Conservation (phyloP, 2,329 filamentous ascomycete species). For the Alternaria dauci region DNA sequence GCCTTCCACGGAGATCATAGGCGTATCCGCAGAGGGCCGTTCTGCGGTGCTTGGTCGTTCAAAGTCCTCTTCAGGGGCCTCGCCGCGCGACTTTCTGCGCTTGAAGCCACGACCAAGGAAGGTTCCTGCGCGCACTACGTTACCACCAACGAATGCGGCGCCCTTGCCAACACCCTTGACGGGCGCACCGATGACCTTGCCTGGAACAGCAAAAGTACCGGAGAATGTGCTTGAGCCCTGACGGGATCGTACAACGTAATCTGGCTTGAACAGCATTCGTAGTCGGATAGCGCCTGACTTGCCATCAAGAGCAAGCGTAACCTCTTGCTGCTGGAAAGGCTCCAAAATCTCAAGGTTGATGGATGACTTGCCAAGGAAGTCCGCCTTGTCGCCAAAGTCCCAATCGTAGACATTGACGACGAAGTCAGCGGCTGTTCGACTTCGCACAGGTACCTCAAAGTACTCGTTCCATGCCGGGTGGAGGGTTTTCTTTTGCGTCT, state of each 20-base stretch:
- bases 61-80: slow-evolving; percentile 50
- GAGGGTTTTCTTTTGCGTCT: slow-evolving; percentile 95
- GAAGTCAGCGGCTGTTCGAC: slow-evolving; percentile 85
- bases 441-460: slow-evolving; percentile 85
- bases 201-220: slow-evolving; percentile 85
- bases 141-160: slow-evolving; percentile 73
- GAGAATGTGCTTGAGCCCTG: slow-evolving; percentile 94
- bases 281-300: slow-evolving; percentile 86
- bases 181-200: slow-evolving; percentile 92
- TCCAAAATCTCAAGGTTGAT: slow-evolving; percentile 83
- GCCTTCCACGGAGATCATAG: slow-evolving; percentile 45
- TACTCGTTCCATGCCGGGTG: slow-evolving; percentile 96
- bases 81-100: slow-evolving; percentile 68
- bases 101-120: slow-evolving; percentile 89
- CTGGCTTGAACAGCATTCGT: slow-evolving; percentile 88
- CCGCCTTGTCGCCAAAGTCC: slow-evolving; percentile 95
- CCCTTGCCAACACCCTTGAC: slow-evolving; percentile 89
- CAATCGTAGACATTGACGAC: slow-evolving; percentile 88
- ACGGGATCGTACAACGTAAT: slow-evolving; percentile 85
- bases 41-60: slow-evolving; percentile 56
- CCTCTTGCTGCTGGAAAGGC: slow-evolving; percentile 82
- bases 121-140: slow-evolving; percentile 86
- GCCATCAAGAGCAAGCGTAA: slow-evolving; percentile 79
- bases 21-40: slow-evolving; percentile 40
- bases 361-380: slow-evolving; percentile 79